Conservation (phyloP, 2,329 filamentous ascomycete species). For the Phyllosticta capitalensis region DNA sequence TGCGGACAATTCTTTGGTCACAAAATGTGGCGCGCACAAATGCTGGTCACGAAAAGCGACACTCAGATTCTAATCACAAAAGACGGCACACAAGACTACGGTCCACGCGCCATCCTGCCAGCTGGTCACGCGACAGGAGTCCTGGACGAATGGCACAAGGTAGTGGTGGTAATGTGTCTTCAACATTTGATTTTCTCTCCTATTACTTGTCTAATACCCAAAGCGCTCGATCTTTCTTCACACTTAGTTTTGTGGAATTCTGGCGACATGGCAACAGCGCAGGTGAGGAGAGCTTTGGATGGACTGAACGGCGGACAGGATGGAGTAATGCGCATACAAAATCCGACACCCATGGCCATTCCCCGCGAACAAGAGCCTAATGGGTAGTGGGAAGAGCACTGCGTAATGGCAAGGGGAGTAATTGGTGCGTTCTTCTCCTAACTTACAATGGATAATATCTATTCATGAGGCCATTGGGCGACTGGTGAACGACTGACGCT, state of each 20-base stretch:
- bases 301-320: neutral
- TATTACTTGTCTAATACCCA: neutral
- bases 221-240: neutral
- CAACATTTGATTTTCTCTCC: neutral
- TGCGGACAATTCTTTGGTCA: too few species aligned
- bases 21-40: too few species aligned
- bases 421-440: neutral
- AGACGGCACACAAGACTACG: too few species aligned
- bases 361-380: too few species aligned
- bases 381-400: neutral
- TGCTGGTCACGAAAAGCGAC: too few species aligned
- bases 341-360: too few species aligned
- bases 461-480: neutral
- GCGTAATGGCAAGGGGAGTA: neutral
- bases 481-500: too few species aligned
- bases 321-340: neutral
- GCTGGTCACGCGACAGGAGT: too few species aligned
- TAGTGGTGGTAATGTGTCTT: neutral
- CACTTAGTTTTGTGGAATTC: neutral
- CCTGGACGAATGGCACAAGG: too few species aligned
- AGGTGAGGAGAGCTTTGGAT: neutral
- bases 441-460: neutral
- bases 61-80: too few species aligned
- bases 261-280: neutral
- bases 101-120: too few species aligned